Percentiles rank a stretch among this genome's conserved stretches.
phyloP scores from a whole-genome alignment of 345 rosid genomes.

The Linum usitatissimum region DNA sequence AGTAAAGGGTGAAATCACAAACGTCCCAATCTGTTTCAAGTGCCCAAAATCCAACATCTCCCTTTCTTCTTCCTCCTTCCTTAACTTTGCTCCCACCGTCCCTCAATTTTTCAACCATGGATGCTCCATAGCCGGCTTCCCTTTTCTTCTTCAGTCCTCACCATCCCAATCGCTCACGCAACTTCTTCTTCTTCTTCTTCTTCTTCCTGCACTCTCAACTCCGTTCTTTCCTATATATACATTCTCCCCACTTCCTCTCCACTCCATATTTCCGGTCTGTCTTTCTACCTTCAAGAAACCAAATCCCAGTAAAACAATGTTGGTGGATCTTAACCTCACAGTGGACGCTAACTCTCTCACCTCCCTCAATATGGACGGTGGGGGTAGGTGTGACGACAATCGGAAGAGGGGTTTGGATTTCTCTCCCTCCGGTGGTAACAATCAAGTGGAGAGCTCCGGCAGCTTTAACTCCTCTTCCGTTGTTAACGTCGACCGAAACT shows the following conservation, averaged over 20 bases:
- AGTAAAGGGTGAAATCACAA: too few species aligned
- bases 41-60: too few species aligned
- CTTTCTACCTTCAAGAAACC: neutral
- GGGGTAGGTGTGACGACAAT: neutral
- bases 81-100: neutral
- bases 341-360: conserved; percentile 7
- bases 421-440: neutral
- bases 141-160: neutral
- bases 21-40: too few species aligned
- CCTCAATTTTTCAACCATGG: neutral
- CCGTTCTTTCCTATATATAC: neutral
- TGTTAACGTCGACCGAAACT: conserved; percentile 19
- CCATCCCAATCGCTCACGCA: neutral
- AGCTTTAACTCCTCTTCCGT: conserved; percentile 28
- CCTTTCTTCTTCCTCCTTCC: neutral
- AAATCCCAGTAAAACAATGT: neutral
- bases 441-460: conserved; percentile 27
- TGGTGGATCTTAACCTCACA: conserved; percentile 49
- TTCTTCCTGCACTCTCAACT: neutral
- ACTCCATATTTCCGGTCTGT: neutral
- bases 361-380: conserved; percentile 12
- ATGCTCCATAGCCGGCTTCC: neutral
- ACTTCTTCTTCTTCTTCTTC: neutral
- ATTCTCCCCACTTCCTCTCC: neutral
- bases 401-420: conserved; percentile 6